A percentile compares a stretch with the other conserved stretches of the same genome.
Conservation (phyloP, 352 stramenopile genomes). For the Phytopythium cucurbitacearum region DNA sequence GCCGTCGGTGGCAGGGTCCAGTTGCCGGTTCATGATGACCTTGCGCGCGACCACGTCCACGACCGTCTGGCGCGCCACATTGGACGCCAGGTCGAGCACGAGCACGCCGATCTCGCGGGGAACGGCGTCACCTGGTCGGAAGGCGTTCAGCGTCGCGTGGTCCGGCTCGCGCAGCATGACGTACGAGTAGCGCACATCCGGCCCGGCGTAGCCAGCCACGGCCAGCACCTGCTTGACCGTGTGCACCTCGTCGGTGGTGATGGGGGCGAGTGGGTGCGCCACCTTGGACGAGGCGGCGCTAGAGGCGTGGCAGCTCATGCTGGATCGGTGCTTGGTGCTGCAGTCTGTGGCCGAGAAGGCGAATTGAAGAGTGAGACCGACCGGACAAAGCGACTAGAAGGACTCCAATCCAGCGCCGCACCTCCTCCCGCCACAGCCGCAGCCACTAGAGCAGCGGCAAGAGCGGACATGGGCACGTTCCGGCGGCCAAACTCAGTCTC, state of each 20-base stretch:
- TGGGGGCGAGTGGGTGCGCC: constrained; percentile 38
- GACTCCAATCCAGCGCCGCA: too few species aligned
- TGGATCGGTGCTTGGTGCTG: not conserved
- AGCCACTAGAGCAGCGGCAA: too few species aligned
- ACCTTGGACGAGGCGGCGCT: constrained; percentile 12
- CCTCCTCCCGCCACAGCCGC: too few species aligned
- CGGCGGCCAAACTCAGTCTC: too few species aligned
- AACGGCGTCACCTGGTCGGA: constrained; percentile 23
- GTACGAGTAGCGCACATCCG: constrained; percentile 39
- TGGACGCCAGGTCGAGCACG: constrained; percentile 32
- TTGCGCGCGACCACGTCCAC: constrained; percentile 28
- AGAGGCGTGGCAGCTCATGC: constrained; percentile 13
- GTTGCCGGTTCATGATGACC: constrained; percentile 25
- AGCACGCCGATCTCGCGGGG: constrained; percentile 38
- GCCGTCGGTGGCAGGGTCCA: constrained; percentile 34
- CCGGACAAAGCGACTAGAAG: too few species aligned
- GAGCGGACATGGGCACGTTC: too few species aligned
- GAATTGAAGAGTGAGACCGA: constrained; percentile 10
- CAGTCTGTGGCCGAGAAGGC: constrained; percentile 3
- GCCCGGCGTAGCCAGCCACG: constrained; percentile 25
- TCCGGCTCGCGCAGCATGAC: constrained; percentile 50
- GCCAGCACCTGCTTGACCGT: constrained; percentile 39
- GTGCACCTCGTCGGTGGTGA: constrained; percentile 37
- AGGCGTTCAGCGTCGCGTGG: constrained; percentile 33
- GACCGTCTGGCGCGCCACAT: constrained; percentile 28